Conservation (phyloP, 139 green algal species). For the Ettlia oleoabundans region DNA sequence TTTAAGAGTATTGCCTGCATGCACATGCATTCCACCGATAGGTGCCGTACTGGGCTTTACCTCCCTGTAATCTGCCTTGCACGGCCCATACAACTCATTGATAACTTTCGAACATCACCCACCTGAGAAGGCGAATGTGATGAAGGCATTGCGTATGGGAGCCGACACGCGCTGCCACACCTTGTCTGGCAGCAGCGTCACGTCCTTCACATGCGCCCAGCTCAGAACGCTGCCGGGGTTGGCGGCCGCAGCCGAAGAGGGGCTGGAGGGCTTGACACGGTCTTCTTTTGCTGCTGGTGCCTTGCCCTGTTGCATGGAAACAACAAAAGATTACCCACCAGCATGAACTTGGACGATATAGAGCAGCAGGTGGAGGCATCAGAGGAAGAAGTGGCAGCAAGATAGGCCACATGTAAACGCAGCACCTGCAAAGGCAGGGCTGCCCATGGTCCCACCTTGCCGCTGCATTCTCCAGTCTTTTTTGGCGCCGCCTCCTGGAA, state of each 20-base stretch:
- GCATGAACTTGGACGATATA: too few relatives aligned
- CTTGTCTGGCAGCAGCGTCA: conserved; percentile 46
- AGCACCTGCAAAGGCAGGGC: not conserved
- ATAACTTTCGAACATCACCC: not conserved
- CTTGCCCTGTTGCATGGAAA: not conserved
- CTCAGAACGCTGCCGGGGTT: conserved; percentile 22
- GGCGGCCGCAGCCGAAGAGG: not conserved
- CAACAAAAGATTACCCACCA: too few relatives aligned
- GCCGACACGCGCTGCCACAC: conserved; percentile 51
- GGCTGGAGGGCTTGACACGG: too few relatives aligned
- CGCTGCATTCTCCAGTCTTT: too few relatives aligned
- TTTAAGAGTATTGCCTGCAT: too few relatives aligned
- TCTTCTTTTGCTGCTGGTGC: not conserved
- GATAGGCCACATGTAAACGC: not conserved
- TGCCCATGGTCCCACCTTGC: too few relatives aligned
- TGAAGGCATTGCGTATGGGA: conserved; percentile 49
- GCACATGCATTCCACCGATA: not conserved
- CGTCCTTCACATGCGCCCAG: conserved; percentile 57
- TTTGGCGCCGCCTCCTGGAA: too few relatives aligned
- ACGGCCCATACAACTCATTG: not conserved
- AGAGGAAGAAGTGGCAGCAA: not conserved
- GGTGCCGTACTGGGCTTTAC: too few relatives aligned
- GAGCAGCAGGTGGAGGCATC: too few relatives aligned
- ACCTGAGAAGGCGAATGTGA: conserved; percentile 66
- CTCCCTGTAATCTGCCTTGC: too few relatives aligned